phyloP scores from a whole-genome alignment of 805 yeast genomes.

The Starmerella bombi region DNA sequence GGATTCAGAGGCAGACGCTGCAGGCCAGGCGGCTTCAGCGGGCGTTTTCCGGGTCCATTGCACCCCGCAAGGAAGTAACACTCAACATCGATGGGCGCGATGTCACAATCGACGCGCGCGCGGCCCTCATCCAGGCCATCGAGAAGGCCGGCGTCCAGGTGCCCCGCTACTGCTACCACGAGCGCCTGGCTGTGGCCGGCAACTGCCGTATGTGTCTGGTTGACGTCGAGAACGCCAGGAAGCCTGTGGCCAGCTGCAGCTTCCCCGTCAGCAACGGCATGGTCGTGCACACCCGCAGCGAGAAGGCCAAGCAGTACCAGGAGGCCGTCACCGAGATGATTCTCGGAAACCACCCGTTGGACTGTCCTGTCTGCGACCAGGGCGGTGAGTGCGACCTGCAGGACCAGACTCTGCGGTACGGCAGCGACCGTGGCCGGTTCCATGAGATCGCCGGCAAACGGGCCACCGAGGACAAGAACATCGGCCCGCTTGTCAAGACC shows the following conservation, averaged over 20 bases:
- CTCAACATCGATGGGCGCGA: slow-evolving; percentile 52
- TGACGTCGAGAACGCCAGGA: slow-evolving; percentile 79
- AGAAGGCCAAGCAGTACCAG: slow-evolving; percentile 66
- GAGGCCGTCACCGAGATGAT: slow-evolving; percentile 86
- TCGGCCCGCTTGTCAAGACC: slow-evolving; percentile 80
- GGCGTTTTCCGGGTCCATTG: slow-evolving; percentile 30
- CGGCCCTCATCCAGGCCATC: slow-evolving; percentile 81
- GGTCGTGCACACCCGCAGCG: slow-evolving; percentile 71
- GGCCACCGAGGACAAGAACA: slow-evolving; percentile 80
- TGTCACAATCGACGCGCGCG: slow-evolving; percentile 71
- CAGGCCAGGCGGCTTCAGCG: slow-evolving; percentile 13
- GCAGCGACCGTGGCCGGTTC: slow-evolving; percentile 77
- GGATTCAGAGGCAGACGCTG: slow-evolving; percentile 5
- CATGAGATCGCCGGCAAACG: slow-evolving; percentile 71
- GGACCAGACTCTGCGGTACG: slow-evolving; percentile 73
- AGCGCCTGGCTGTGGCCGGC: slow-evolving; percentile 79
- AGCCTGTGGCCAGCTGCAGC: slow-evolving; percentile 81
- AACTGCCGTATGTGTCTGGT: slow-evolving; percentile 89
- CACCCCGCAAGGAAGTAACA: slow-evolving; percentile 43
- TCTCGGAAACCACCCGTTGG: slow-evolving; percentile 78
- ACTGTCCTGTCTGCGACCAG: slow-evolving; percentile 87
- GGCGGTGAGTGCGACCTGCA: slow-evolving; percentile 92
- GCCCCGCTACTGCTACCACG: slow-evolving; percentile 86
- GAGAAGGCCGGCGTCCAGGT: slow-evolving; percentile 80
- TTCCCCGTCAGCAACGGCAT: slow-evolving; percentile 84